Percentiles rank a stretch among this genome's conserved stretches.
Conservation (phyloP, 768 basidiomycete species). For the Lactifluus echinatus region DNA sequence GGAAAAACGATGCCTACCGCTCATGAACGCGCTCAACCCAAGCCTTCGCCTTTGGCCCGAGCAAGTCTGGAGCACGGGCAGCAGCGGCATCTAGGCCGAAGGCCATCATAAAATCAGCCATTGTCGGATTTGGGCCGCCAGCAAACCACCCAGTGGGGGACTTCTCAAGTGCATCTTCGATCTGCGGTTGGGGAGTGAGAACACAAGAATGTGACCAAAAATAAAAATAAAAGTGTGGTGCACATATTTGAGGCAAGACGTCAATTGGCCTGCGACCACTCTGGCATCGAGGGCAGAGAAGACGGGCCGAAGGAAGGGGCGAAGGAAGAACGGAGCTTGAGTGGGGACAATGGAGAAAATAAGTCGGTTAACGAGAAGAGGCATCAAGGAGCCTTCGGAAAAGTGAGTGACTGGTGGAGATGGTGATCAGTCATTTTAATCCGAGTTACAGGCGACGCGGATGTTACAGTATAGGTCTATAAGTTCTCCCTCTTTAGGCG, state of each 20-base stretch:
- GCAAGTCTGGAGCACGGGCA: constrained; percentile 9
- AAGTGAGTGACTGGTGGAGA: constrained; percentile 32
- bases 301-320: constrained; percentile 27
- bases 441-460: not conserved
- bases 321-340: constrained; percentile 31
- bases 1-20: constrained; percentile 24
- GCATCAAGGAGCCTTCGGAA: constrained; percentile 36
- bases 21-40: constrained; percentile 33
- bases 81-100: constrained; percentile 31
- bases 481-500: constrained; percentile 27
- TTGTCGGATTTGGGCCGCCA: constrained; percentile 35
- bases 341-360: constrained; percentile 28
- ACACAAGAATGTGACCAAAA: not conserved
- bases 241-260: constrained; percentile 27
- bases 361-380: constrained; percentile 30
- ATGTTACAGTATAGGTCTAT: constrained; percentile 32
- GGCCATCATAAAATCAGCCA: constrained; percentile 39
- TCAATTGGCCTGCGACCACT: constrained; percentile 26
- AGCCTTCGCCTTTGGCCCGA: constrained; percentile 31
- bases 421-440: not conserved
- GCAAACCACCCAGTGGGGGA: constrained; percentile 28
- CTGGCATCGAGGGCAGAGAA: constrained; percentile 25
- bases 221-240: not conserved
- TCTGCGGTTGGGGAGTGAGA: constrained; percentile 3
- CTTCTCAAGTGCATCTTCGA: constrained; percentile 12